Percentiles rank a stretch among this genome's conserved stretches.
Conservation (phyloP, 83 land plant species). For the Picea abies region DNA sequence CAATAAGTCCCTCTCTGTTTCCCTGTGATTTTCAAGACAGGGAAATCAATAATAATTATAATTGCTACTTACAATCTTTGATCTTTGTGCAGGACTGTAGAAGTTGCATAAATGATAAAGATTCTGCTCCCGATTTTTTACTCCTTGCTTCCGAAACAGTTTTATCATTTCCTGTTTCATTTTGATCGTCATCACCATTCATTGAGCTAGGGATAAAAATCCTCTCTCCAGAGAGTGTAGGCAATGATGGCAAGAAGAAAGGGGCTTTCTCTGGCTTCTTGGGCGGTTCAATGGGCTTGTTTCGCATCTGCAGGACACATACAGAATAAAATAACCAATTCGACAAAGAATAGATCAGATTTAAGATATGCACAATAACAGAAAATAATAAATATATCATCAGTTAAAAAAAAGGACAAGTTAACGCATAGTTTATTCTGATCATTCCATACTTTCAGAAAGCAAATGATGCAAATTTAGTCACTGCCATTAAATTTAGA, state of each 20-base stretch:
- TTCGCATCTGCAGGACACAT: slow-evolving; percentile 50
- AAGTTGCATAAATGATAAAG: slow-evolving; percentile 55
- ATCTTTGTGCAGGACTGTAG: slow-evolving; percentile 60
- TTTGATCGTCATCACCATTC: slow-evolving; percentile 14
- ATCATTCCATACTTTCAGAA: not conserved
- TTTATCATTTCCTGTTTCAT: slow-evolving; percentile 19
- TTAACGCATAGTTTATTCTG: not conserved
- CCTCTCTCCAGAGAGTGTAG: slow-evolving; percentile 78
- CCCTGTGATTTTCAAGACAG: not conserved
- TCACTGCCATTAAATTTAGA: not conserved
- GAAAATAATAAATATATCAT: not conserved
- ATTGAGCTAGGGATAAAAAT: slow-evolving; percentile 46
- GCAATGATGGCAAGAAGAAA: slow-evolving; percentile 87
- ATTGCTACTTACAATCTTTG: slow-evolving; percentile 63
- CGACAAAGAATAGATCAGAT: not conserved
- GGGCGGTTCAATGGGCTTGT: slow-evolving; percentile 96
- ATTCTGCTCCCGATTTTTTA: slow-evolving; percentile 18
- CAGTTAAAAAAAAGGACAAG: too few relatives aligned
- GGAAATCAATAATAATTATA: not conserved
- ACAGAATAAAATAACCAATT: too few relatives aligned
- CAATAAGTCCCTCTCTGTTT: not conserved
- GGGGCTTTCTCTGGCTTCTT: slow-evolving; percentile 96
- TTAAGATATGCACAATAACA: not conserved
- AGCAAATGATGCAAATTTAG: not conserved
- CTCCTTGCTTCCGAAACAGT: not conserved